Evolutionary conservation across 1,139 yeast genomes (phyloP), one percentile per base, ranked within the genome.

Genomic region (Blastobotrys buckinghamii): DNA sequence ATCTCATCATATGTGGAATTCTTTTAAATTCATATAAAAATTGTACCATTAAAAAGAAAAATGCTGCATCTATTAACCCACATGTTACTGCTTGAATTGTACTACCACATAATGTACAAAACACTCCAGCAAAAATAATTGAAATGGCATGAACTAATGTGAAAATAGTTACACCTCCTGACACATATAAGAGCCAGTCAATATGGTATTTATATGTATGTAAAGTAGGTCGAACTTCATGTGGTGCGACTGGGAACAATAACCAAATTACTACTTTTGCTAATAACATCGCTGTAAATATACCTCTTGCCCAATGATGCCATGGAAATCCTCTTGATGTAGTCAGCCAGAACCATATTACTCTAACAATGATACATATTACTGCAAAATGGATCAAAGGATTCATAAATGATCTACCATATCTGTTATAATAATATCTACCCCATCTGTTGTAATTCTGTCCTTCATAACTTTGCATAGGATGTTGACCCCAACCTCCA

Each of bases 91-190:
- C 43, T 19, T 39, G 33, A 33, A 45, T 45, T 16, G 34, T 17
- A 3, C 22, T 19, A 12, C 48, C 48, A 22, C 48, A 45, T 6
- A 45, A 19, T 9, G 48, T 38, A 15, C 48, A 45, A 17, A 45
- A 45, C 12, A 45, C 10, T 12, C 29, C 27, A 2, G 48, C 43
- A 12, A 34, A 20, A 16, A 26, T 12, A 7, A 12, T 13, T 1
- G 48, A 32, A 16, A 20, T 13, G 5, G 40, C 44, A n/a, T 45
- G 48, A 2, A 33, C 40, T 13, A 33, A 33, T 6, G 48, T 45
- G 32, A 45, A 45, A 8, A 26, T 8, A 2, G 32, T 17, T n/a
- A 39, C 9, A 13, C 48, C 48, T 15, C 48, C 48, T 6, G 29
- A 12, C 6, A 32, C 12, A 24, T 24, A 38, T n/a, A 30, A 8